Conservation (phyloP, 176 grass and related monocot species). For the Carex cristatella region DNA sequence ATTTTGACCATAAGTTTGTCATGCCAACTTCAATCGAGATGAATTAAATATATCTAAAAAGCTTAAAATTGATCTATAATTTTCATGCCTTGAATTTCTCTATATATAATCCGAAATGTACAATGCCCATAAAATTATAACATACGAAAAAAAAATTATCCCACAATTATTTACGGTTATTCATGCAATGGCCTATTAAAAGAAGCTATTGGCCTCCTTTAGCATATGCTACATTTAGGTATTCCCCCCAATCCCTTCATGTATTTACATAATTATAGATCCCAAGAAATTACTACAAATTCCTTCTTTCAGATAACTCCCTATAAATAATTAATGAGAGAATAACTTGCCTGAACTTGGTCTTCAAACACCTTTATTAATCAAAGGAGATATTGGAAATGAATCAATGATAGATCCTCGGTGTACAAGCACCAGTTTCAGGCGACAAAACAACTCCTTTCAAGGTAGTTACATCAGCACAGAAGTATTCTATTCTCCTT, state of each 20-base stretch:
- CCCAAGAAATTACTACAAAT: no score
- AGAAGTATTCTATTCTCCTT: neutral
- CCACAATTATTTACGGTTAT: no score
- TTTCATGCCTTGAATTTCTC: no score
- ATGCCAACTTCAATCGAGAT: no score
- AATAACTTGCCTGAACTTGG: neutral
- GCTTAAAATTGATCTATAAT: no score
- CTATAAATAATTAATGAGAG: neutral
- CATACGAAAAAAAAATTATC: no score
- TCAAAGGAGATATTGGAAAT: neutral
- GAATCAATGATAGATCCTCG: neutral
- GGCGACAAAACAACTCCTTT: neutral
- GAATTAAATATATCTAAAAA: no score
- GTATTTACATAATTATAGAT: no score
- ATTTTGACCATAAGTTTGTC: no score
- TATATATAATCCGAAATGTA: no score
- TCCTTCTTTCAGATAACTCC: neutral
- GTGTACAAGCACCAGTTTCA: neutral
- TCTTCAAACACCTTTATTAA: neutral
- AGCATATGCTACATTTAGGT: constrained; percentile 28
- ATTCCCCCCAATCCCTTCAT: constrained; percentile 48
- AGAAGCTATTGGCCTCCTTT: constrained; percentile 32
- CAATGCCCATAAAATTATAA: no score
- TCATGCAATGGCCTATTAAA: constrained; percentile 24
- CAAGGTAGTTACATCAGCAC: neutral